Percentiles rank a stretch among this genome's conserved stretches.
Conservation (phyloP, 345 rosid genomes). For the Erodium maritimum region DNA sequence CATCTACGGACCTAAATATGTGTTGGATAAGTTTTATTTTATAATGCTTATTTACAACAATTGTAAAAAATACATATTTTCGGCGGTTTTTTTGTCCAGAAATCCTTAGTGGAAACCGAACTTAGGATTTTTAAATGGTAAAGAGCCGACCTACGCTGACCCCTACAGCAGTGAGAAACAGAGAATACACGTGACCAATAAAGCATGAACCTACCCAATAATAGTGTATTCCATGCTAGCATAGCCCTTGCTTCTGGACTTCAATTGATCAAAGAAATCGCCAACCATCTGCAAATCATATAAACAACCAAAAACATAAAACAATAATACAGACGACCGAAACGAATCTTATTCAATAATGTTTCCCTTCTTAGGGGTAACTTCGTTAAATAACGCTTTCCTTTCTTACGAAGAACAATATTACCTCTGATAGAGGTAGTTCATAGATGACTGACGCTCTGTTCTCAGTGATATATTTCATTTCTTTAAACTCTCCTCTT, state of each 20-base stretch:
- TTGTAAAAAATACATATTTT: no score
- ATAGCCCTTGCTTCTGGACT: constrained; percentile 94
- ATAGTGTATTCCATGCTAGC: constrained; percentile 97
- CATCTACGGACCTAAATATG: no score
- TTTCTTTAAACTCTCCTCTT: constrained; percentile 89
- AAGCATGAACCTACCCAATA: constrained; percentile 43
- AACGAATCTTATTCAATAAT: neutral
- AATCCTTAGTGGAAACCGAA: no score
- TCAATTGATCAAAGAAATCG: constrained; percentile 92
- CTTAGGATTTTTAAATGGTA: no score
- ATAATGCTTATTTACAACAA: no score
- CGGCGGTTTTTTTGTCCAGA: no score
- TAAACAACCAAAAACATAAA: constrained; percentile 11
- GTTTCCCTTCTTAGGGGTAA: no score
- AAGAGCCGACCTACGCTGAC: no score
- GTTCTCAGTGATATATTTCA: constrained; percentile 80
- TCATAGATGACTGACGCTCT: constrained; percentile 79
- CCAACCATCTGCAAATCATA: constrained; percentile 75
- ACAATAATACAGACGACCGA: constrained; percentile 3
- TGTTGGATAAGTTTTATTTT: no score
- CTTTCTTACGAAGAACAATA: neutral
- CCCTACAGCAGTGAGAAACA: no score
- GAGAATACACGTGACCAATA: neutral
- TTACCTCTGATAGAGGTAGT: constrained; percentile 91
- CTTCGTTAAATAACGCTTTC: no score